Percentiles rank a stretch among this genome's conserved stretches.
Evolutionary conservation across 768 basidiomycete genomes (phyloP).

Genomic region (Boletus subcaerulescens): DNA sequence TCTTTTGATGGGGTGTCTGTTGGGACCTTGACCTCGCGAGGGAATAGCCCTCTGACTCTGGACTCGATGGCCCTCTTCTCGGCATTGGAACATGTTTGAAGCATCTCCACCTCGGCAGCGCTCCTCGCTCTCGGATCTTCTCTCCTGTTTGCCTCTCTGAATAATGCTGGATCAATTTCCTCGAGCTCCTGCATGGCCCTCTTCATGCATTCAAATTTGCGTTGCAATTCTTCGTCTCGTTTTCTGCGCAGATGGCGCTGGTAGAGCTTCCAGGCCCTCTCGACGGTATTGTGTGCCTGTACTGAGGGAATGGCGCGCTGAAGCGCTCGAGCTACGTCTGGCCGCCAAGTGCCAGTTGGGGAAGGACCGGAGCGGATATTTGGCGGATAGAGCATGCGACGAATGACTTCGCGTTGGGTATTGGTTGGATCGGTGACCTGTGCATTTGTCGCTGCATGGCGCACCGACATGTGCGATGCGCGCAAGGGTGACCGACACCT

Average conservation of each 20-base stretch:
- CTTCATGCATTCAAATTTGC: slow-evolving; percentile 81
- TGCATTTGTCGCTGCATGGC: slow-evolving; percentile 39
- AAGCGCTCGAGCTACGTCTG: slow-evolving; percentile 72
- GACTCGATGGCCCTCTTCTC: slow-evolving; percentile 75
- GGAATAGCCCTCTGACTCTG: slow-evolving; percentile 77
- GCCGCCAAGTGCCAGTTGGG: slow-evolving; percentile 82
- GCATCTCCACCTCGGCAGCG: slow-evolving; percentile 51
- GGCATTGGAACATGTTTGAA: slow-evolving; percentile 59
- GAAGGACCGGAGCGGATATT: slow-evolving; percentile 68
- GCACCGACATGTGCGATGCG: slow-evolving; percentile 34
- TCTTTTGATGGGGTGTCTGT: slow-evolving; percentile 78
- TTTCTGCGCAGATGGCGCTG: slow-evolving; percentile 69
- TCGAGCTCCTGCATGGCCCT: slow-evolving; percentile 82
- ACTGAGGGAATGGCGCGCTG: slow-evolving; percentile 82
- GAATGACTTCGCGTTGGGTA: slow-evolving; percentile 69
- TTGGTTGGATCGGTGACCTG: slow-evolving; percentile 38
- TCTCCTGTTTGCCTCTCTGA: slow-evolving; percentile 67
- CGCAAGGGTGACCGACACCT: slow-evolving; percentile 26
- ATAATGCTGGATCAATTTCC: slow-evolving; percentile 47
- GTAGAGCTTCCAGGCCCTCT: slow-evolving; percentile 86
- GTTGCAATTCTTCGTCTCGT: slow-evolving; percentile 62
- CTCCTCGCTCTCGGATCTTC: slow-evolving; percentile 72
- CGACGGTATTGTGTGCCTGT: slow-evolving; percentile 90
- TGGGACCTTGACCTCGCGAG: slow-evolving; percentile 82
- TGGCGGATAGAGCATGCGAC: slow-evolving; percentile 76